phyloP scores from a whole-genome alignment of 352 stramenopile species.

The Pythium dissotocum region DNA sequence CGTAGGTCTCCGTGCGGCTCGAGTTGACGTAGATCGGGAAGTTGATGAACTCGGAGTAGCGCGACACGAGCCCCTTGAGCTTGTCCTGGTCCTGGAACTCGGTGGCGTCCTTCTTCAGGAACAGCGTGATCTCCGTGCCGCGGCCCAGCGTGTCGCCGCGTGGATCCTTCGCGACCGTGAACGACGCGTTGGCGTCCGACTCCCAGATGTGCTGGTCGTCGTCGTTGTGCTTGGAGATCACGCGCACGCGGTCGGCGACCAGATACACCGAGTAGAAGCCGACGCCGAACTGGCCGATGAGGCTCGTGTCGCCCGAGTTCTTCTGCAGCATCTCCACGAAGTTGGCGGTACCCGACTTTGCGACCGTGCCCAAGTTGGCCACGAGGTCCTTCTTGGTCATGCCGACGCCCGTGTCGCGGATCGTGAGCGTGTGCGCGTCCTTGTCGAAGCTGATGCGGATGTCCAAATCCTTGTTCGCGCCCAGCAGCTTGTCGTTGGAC shows the following conservation, averaged over 20 bases:
- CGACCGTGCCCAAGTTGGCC: constrained; percentile 96
- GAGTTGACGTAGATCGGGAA: constrained; percentile 99
- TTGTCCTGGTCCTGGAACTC: constrained; percentile 96
- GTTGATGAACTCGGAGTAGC: constrained; percentile 99
- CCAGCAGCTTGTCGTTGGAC: constrained; percentile 82
- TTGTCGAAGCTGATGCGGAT: constrained; percentile 97
- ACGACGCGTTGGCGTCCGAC: constrained; percentile 95
- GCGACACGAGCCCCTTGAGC: constrained; percentile 94
- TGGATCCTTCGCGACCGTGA: constrained; percentile 96
- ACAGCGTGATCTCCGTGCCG: constrained; percentile 99
- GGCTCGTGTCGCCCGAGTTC: constrained; percentile 80
- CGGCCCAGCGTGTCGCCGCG: constrained; percentile 94
- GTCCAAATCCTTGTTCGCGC: constrained; percentile 90
- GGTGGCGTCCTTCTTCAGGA: constrained; percentile 97
- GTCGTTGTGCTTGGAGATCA: constrained; percentile 97
- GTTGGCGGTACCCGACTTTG: constrained; percentile 98
- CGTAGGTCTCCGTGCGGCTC: constrained; percentile 89
- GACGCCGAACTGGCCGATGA: constrained; percentile 99
- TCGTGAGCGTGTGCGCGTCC: constrained; percentile 96
- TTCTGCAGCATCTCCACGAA: constrained; percentile 97
- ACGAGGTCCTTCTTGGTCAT: constrained; percentile 99
- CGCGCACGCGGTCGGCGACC: constrained; percentile 94
- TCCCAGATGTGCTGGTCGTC: constrained; percentile 99
- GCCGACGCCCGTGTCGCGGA: constrained; percentile 97
- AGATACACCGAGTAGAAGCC: constrained; percentile 99